Evolutionary conservation across 1,139 yeast species (phyloP).

Genomic region (Candida sanyaensis): DNA sequence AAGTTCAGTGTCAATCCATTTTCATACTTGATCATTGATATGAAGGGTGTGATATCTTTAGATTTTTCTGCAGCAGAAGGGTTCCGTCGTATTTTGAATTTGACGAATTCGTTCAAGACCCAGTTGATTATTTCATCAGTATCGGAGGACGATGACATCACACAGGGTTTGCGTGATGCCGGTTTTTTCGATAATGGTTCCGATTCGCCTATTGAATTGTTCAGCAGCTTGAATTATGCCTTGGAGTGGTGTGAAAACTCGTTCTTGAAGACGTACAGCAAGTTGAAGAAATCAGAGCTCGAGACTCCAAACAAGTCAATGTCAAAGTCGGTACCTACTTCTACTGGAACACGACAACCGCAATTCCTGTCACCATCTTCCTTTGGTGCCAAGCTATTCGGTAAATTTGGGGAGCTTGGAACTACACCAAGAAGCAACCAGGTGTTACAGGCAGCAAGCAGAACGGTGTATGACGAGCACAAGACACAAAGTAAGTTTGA

Average conservation of each 20-base stretch:
- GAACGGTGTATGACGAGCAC: slow-evolving; percentile 48
- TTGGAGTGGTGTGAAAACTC: slow-evolving; percentile 97
- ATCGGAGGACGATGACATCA: slow-evolving; percentile 57
- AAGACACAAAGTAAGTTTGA: slow-evolving; percentile 33
- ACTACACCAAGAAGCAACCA: slow-evolving; percentile 70
- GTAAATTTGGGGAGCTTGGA: slow-evolving; percentile 17
- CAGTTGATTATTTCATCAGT: slow-evolving; percentile 81
- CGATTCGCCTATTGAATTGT: slow-evolving; percentile 55
- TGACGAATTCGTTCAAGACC: slow-evolving; percentile 68
- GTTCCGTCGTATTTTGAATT: slow-evolving; percentile 80
- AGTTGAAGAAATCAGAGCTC: slow-evolving; percentile 25
- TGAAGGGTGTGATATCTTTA: slow-evolving; percentile 75
- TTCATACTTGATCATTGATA: slow-evolving; percentile 79
- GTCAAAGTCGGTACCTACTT: slow-evolving; percentile 10
- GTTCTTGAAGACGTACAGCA: slow-evolving; percentile 67
- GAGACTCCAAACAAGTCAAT: slow-evolving; percentile 2
- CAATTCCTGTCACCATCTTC: slow-evolving; percentile 13
- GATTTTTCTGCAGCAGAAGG: slow-evolving; percentile 98
- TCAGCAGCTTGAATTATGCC: slow-evolving; percentile 79
- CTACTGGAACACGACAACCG: slow-evolving; percentile 12
- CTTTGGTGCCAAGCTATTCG: slow-evolving; percentile 12
- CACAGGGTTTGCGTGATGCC: slow-evolving; percentile 67
- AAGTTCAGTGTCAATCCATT: slow-evolving; percentile 57
- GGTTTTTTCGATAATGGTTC: slow-evolving; percentile 60
- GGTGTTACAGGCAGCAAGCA: slow-evolving; percentile 62